Conservation (phyloP, 2,329 filamentous ascomycete species). For the Phaeosphaeriaceae sp. region DNA sequence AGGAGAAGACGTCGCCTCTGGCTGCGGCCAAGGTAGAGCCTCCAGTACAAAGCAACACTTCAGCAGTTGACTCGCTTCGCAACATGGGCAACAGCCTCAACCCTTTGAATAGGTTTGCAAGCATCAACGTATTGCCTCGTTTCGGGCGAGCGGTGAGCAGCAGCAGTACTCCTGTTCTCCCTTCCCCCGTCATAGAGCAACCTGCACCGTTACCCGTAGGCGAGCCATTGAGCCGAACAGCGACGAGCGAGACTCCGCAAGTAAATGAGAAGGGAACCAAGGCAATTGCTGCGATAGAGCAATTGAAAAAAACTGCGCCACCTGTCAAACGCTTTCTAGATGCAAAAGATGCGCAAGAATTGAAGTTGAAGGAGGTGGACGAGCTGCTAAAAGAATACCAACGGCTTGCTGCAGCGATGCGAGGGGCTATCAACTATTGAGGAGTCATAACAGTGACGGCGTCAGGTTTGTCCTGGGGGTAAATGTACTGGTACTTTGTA, state of each 20-base stretch:
- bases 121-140: slow-evolving; percentile 75
- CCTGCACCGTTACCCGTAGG: slow-evolving; percentile 33
- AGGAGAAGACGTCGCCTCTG: slow-evolving; percentile 32
- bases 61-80: slow-evolving; percentile 80
- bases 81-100: slow-evolving; percentile 82
- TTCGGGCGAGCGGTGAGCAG: slow-evolving; percentile 67
- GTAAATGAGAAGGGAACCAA: slow-evolving; percentile 44
- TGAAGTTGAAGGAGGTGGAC: slow-evolving; percentile 57
- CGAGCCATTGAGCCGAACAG: slow-evolving; percentile 20
- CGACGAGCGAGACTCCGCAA: slow-evolving; percentile 26
- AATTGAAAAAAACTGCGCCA: slow-evolving; percentile 53
- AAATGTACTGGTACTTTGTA: neutral
- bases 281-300: slow-evolving; percentile 54
- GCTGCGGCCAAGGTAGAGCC: slow-evolving; percentile 34
- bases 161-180: slow-evolving; percentile 48
- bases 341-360: slow-evolving; percentile 52
- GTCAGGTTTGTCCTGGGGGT: neutral
- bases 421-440: slow-evolving; percentile 49
- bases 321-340: slow-evolving; percentile 57
- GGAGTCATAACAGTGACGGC: neutral
- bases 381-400: slow-evolving; percentile 54
- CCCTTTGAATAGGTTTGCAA: slow-evolving; percentile 77
- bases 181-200: slow-evolving; percentile 47
- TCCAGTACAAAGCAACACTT: slow-evolving; percentile 50
- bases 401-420: slow-evolving; percentile 53